Percentiles rank a stretch among this genome's conserved stretches.
These are phyloP conservation scores for Ceriops tagal DNA, from an alignment of 345 rosid genomes.

Conservation along the genomic window DNA sequence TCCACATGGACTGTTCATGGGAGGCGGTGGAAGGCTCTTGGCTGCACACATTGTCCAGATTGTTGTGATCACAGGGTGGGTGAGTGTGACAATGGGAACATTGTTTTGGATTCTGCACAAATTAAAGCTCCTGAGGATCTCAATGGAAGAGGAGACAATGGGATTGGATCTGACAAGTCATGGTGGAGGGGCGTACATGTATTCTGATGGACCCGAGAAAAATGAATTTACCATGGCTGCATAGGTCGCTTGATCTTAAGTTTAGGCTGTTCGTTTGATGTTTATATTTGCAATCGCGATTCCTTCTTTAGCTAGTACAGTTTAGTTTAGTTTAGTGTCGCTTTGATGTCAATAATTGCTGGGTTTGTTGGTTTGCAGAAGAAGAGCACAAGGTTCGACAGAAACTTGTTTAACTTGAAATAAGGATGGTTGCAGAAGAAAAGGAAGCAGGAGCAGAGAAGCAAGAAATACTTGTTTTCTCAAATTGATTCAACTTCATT, in stretches of 20 bases:
- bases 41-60: conserved; percentile 40
- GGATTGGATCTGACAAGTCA: conserved; percentile 45
- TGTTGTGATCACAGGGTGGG: conserved; percentile 31
- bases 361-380: no score
- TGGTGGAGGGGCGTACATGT: conserved; percentile 35
- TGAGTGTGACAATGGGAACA: conserved; percentile 41
- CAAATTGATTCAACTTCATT: no score
- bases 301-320: no score
- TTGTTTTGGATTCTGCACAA: conserved; percentile 29
- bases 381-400: no score
- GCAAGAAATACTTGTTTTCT: no score
- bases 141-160: conserved; percentile 34
- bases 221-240: background rate
- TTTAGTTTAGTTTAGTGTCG: no score
- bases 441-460: no score
- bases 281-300: no score
- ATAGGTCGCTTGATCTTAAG: background rate
- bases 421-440: no score
- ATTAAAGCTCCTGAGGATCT: conserved; percentile 34
- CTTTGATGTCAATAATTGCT: no score
- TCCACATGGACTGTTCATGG: conserved; percentile 39
- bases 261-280: background rate
- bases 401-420: no score
- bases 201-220: conserved; percentile 18
- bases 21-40: conserved; percentile 39